Evolutionary conservation across 2,329 filamentous ascomycete genomes (phyloP).

Genomic region (Sarocladium oryzae): DNA sequence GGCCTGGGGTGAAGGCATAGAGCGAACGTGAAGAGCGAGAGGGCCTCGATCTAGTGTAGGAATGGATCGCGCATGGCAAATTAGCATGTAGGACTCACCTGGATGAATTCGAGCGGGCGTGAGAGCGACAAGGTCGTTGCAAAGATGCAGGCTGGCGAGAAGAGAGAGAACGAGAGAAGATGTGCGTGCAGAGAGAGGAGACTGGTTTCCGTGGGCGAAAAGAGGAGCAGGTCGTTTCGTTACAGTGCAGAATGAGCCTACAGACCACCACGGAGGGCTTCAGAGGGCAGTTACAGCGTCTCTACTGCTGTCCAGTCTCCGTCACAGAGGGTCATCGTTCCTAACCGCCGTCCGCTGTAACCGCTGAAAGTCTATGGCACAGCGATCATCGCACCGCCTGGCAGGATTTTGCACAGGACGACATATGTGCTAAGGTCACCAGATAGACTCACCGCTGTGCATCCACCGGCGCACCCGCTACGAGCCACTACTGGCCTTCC

Average conservation of each 20-base stretch:
- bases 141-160: conserved; percentile 3
- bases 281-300: background rate
- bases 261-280: background rate
- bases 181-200: conserved; percentile 7
- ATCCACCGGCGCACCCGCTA: background rate
- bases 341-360: background rate
- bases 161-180: conserved; percentile 6
- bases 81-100: conserved; percentile 5
- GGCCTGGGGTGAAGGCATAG: background rate
- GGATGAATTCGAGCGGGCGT: background rate
- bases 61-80: conserved; percentile 3
- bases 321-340: background rate
- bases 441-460: background rate
- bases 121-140: background rate
- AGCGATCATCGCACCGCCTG: background rate
- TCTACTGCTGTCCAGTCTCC: background rate
- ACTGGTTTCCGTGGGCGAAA: background rate
- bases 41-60: background rate
- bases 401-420: background rate
- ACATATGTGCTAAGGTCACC: background rate
- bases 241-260: background rate
- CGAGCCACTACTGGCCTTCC: background rate
- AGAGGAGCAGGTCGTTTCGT: conserved; percentile 6
- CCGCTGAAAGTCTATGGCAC: background rate
- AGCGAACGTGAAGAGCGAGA: background rate